phyloP scores from a whole-genome alignment of 306 rosid genomes.

The Oxytropis ochrocephala region DNA sequence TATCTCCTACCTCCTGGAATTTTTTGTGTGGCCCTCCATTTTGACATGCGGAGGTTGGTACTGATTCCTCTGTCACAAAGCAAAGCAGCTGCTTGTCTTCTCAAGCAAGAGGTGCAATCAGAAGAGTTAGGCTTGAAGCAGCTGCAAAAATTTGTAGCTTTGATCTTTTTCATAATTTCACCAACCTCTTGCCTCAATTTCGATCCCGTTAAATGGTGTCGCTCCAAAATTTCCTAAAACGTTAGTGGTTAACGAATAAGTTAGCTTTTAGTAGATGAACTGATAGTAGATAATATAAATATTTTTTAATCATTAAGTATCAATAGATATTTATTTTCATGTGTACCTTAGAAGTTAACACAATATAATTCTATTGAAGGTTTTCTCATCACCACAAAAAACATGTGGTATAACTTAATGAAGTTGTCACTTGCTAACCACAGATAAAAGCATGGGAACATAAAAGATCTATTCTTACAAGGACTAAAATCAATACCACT shows the following conservation, averaged over 20 bases:
- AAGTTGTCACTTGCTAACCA: background rate
- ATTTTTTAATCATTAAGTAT: no score
- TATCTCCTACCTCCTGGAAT: constrained; percentile 27
- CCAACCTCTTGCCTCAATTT: constrained; percentile 41
- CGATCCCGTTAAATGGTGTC: constrained; percentile 20
- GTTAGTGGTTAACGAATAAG: no score
- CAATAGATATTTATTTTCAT: no score
- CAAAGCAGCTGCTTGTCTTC: constrained; percentile 30
- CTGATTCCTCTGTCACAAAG: constrained; percentile 44
- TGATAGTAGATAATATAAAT: no score
- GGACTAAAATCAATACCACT: background rate
- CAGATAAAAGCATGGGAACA: background rate
- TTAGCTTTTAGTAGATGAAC: no score
- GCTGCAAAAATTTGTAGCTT: constrained; percentile 24
- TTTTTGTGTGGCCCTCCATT: constrained; percentile 45
- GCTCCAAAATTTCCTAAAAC: constrained; percentile 53
- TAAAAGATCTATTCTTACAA: background rate
- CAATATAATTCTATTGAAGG: no score
- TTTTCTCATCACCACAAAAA: background rate
- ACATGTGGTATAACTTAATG: constrained; percentile 9
- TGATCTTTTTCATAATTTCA: constrained; percentile 30
- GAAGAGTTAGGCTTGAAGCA: constrained; percentile 28
- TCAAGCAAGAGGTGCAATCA: constrained; percentile 41
- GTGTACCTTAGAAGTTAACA: no score
- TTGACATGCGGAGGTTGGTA: constrained; percentile 42